phyloP scores from a whole-genome alignment of 2,329 filamentous ascomycete genomes.

The Microthyrium microscopicum region DNA sequence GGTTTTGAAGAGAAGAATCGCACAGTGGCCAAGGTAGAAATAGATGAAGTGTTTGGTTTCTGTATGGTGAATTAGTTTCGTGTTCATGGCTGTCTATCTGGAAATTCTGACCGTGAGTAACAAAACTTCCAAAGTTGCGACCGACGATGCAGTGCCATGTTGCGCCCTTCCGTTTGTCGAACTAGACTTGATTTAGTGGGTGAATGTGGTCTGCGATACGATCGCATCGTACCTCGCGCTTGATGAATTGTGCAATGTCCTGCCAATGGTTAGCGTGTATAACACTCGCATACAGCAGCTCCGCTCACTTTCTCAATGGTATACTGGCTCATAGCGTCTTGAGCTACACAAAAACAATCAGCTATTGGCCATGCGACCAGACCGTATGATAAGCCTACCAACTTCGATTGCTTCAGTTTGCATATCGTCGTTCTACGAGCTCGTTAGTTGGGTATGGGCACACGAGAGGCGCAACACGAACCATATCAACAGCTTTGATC shows the following conservation, averaged over 20 bases:
- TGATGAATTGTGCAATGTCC: slow-evolving; percentile 94
- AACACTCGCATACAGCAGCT: background rate
- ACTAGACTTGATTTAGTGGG: slow-evolving; percentile 36
- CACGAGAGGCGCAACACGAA: slow-evolving; percentile 28
- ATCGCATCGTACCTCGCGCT: slow-evolving; percentile 52
- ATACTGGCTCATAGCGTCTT: slow-evolving; percentile 55
- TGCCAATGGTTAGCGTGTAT: slow-evolving; percentile 21
- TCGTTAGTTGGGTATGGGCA: slow-evolving; percentile 8
- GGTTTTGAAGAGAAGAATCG: slow-evolving; percentile 97
- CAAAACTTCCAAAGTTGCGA: slow-evolving; percentile 96
- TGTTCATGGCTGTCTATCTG: slow-evolving; percentile 10
- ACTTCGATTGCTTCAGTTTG: slow-evolving; percentile 90
- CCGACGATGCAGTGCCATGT: slow-evolving; percentile 99
- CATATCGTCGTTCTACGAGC: slow-evolving; percentile 82
- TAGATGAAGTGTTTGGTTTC: slow-evolving; percentile 99
- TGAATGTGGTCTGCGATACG: background rate
- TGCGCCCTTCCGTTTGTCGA: slow-evolving; percentile 89
- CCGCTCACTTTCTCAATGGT: slow-evolving; percentile 50
- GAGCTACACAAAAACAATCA: slow-evolving; percentile 30
- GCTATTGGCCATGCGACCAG: background rate
- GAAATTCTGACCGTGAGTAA: slow-evolving; percentile 65
- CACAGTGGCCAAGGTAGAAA: slow-evolving; percentile 97
- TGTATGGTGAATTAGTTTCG: slow-evolving; percentile 22
- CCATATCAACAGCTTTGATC: slow-evolving; percentile 98
- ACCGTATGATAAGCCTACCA: slow-evolving; percentile 41